phyloP scores from a whole-genome alignment of 208 protist genomes.

The Leishmania tarentolae region DNA sequence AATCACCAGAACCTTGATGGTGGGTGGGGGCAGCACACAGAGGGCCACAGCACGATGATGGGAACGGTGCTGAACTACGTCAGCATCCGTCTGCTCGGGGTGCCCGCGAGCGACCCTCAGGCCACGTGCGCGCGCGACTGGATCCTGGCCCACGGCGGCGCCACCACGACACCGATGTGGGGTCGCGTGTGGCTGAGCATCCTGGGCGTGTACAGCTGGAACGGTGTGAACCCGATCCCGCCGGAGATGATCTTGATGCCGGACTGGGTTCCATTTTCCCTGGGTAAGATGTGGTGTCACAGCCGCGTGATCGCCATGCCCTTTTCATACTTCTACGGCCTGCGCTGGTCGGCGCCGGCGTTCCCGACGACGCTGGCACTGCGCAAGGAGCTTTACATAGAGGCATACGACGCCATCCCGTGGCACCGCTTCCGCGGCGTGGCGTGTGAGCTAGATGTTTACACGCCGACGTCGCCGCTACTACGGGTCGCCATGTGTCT shows the following conservation, averaged over 20 bases:
- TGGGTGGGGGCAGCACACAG: constrained; percentile 97
- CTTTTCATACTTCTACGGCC: constrained; percentile 96
- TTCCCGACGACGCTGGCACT: constrained; percentile 74
- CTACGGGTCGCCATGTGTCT: constrained; percentile 53
- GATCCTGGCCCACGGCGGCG: constrained; percentile 85
- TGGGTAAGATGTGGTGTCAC: constrained; percentile 95
- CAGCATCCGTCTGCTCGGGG: constrained; percentile 93
- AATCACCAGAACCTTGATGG: constrained; percentile 96
- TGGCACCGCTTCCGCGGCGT: constrained; percentile 81
- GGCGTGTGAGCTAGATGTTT: constrained; percentile 87
- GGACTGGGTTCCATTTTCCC: constrained; percentile 91
- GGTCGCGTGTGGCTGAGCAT: constrained; percentile 96
- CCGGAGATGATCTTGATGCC: constrained; percentile 95
- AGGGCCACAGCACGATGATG: constrained; percentile 96
- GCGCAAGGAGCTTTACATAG: constrained; percentile 90
- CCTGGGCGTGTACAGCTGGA: constrained; percentile 93
- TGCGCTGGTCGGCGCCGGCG: constrained; percentile 55
- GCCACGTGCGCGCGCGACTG: constrained; percentile 69
- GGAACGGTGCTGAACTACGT: constrained; percentile 97
- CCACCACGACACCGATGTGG: constrained; percentile 94
- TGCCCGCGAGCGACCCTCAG: constrained; percentile 67
- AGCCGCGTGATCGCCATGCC: constrained; percentile 96
- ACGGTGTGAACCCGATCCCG: constrained; percentile 93
- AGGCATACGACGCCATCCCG: constrained; percentile 78
- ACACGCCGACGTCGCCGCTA: constrained; percentile 88